Evolutionary conservation across 495 filamentous ascomycete species (phyloP), one percentile per base, ranked within the genome.

Genomic region (Xylaria sp.): DNA sequence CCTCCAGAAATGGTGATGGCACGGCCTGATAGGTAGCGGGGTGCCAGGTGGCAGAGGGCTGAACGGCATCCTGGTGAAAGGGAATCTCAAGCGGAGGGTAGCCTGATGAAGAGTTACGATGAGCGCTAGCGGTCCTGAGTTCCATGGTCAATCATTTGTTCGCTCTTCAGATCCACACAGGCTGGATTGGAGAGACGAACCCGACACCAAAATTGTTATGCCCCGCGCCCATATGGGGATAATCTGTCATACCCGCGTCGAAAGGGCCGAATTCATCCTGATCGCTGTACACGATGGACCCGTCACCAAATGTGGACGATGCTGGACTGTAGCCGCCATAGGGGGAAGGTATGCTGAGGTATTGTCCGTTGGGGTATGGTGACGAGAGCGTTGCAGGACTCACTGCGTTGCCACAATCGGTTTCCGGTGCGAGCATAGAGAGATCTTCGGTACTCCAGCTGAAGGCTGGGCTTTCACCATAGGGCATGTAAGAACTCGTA

Each of bases 401-500:
- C 66, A 85, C 78, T 44, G 79, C 78, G 74, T 77, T 80, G 74
- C 74, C 72, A 61, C 80, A 73, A 71, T 79, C 78, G 57, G 80
- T 72, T 33, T 84, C 82, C 14, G 79, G 71, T 69, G 74, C 67
- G 65, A 80, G 73, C 72, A 84, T 73, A 55, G 85, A 85, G 55
- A 88, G 69, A 57, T 86, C 80, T 76, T 88, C 86, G 74, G 85
- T 85, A 79, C 86, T 88, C 82, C 87, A 88, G 77, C 83, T 86
- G 76, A 89, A 87, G 9, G 86, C 81, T 17, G 83, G 80, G 58
- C 81, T 85, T 33, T 83, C 84, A 19, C 82, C 84, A 58, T 87
- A 88, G 1, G 81, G 78, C 67, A 82, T 65, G 71, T 84, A 86
- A 31, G 74, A 71, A 46, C 78, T 73, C 40, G 81, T 67, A 11